Evolutionary conservation across 2,329 filamentous ascomycete genomes (phyloP).

Genomic region (Clarireedia homoeocarpa): DNA sequence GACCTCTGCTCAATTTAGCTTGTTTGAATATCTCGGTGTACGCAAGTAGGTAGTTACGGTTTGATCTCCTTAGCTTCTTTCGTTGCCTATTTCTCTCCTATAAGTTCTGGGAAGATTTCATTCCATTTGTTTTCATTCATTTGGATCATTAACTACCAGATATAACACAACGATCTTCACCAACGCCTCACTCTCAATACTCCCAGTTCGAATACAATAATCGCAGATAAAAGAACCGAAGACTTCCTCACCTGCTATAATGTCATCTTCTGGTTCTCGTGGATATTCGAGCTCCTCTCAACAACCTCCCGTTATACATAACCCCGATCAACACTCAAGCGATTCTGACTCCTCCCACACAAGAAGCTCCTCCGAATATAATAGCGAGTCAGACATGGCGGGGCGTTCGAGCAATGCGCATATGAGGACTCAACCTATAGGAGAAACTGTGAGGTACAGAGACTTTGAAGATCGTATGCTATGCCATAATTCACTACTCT

Average conservation of each 20-base stretch:
- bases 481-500: too few species aligned
- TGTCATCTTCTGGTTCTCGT: constrained; percentile 2
- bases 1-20: neutral
- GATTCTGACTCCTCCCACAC: neutral
- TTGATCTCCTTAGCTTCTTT: neutral
- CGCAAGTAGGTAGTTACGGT: neutral
- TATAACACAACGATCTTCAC: neutral
- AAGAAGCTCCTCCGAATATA: neutral
- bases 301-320: neutral
- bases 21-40: neutral
- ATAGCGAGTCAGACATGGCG: neutral
- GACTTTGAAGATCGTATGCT: neutral
- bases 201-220: neutral
- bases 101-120: neutral
- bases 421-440: neutral
- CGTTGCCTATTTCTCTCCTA: neutral
- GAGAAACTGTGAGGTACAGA: constrained; percentile 1
- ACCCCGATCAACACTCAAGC: neutral
- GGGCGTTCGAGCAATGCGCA: neutral
- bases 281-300: neutral
- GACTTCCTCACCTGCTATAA: neutral
- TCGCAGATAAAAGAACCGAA: neutral
- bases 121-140: constrained; percentile 1
- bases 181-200: neutral
- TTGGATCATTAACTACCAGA: neutral